phyloP scores from a whole-genome alignment of 2,329 filamentous ascomycete species.

The Gnomoniopsis sp. region DNA sequence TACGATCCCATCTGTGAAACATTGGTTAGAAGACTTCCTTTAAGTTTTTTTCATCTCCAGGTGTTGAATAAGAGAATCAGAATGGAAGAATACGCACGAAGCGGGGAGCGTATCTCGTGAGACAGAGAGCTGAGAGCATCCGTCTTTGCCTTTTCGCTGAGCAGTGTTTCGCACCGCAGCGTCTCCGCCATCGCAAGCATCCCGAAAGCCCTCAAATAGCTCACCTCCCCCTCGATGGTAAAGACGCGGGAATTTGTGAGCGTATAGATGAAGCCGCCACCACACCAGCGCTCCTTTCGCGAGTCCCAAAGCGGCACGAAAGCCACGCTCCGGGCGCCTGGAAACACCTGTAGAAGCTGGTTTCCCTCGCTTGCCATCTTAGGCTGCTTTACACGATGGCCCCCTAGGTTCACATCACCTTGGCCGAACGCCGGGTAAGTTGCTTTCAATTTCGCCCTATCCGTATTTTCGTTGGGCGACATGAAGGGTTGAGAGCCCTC shows the following conservation, averaged over 20 bases:
- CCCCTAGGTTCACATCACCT: neutral
- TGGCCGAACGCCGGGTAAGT: neutral
- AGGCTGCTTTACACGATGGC: neutral
- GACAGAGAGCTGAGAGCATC: conserved; percentile 55
- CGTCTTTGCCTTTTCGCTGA: conserved; percentile 42
- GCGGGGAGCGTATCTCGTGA: conserved; percentile 53
- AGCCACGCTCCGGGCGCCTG: conserved; percentile 41
- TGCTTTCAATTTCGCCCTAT: neutral
- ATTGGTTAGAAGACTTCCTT: neutral
- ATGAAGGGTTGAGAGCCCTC: neutral
- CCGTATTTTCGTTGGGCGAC: neutral
- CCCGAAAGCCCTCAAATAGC: conserved; percentile 43
- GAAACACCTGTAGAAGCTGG: conserved; percentile 33
- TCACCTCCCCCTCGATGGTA: conserved; percentile 36
- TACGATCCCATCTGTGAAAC: neutral
- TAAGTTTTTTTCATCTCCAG: neutral
- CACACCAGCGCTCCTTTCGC: conserved; percentile 18
- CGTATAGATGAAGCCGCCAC: conserved; percentile 10
- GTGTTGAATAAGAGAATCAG: conserved; percentile 41
- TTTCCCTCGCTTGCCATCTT: conserved; percentile 24
- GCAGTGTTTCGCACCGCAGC: conserved; percentile 36
- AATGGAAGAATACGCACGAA: conserved; percentile 55
- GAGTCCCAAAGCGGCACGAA: conserved; percentile 48
- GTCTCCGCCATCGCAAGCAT: conserved; percentile 55
- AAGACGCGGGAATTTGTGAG: neutral